These are phyloP conservation scores for Leccinum arenicola DNA, from an alignment of 768 basidiomycete species.

Conservation along the genomic window DNA sequence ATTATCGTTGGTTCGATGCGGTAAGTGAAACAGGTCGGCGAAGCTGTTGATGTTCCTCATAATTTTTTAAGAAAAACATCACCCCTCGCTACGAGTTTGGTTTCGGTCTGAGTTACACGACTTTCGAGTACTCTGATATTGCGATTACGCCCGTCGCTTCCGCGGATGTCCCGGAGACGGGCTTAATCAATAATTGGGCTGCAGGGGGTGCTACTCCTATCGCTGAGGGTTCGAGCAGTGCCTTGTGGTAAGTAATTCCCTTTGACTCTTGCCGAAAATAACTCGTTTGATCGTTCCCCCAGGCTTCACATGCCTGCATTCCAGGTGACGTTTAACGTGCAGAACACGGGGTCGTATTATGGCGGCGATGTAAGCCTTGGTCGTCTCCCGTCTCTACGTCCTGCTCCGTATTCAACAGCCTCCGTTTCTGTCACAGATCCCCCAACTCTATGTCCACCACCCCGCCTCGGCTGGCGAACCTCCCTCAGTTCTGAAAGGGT, in stretches of 20 bases:
- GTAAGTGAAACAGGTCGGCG: conserved; percentile 36
- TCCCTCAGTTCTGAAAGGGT: conserved; percentile 68
- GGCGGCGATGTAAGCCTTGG: conserved; percentile 60
- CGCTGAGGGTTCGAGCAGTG: conserved; percentile 56
- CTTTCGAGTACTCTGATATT: conserved; percentile 68
- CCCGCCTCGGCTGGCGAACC: conserved; percentile 64
- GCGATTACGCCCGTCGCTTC: conserved; percentile 40
- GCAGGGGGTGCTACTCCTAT: conserved; percentile 53
- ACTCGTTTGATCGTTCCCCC: background rate
- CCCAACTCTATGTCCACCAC: conserved; percentile 75
- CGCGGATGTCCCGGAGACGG: conserved; percentile 31
- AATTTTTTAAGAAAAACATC: conserved; percentile 55
- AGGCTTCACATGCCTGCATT: conserved; percentile 69
- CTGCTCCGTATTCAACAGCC: background rate
- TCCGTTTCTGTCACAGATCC: conserved; percentile 41
- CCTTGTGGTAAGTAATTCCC: conserved; percentile 53
- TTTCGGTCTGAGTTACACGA: conserved; percentile 84
- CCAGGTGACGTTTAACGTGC: conserved; percentile 59
- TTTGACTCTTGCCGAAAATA: background rate
- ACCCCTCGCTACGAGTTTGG: conserved; percentile 87
- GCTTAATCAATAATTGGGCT: conserved; percentile 51
- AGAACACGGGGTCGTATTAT: conserved; percentile 57
- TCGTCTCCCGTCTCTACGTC: background rate
- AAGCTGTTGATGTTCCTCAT: background rate
- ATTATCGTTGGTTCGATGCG: conserved; percentile 71